phyloP scores from a whole-genome alignment of 164 flowering plant genomes.

The Platanus orientalis region DNA sequence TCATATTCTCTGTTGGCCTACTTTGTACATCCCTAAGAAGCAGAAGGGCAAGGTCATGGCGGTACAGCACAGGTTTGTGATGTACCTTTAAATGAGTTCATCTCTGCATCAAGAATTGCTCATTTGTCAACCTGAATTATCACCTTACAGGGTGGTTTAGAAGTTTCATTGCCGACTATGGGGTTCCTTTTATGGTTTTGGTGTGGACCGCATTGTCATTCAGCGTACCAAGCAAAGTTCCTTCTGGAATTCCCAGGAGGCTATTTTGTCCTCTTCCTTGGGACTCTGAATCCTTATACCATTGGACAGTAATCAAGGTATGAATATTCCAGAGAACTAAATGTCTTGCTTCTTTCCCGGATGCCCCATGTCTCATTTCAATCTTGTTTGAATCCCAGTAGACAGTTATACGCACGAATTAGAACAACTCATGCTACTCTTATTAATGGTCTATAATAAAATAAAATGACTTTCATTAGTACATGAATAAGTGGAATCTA shows the following conservation, averaged over 20 bases:
- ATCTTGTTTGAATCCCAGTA: neutral
- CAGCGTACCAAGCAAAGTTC: conserved; percentile 22
- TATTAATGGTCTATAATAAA: too few species aligned
- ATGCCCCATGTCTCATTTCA: neutral
- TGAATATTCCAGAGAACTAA: neutral
- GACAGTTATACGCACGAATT: neutral
- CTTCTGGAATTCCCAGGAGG: conserved; percentile 29
- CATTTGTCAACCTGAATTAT: neutral
- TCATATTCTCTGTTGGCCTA: conserved; percentile 29
- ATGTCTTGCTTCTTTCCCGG: neutral
- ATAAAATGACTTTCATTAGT: neutral
- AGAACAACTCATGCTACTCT: too few species aligned
- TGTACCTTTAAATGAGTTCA: neutral
- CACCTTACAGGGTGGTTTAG: conserved; percentile 18
- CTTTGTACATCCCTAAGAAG: conserved; percentile 31
- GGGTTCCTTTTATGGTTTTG: conserved; percentile 49
- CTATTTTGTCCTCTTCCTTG: conserved; percentile 27
- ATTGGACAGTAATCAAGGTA: conserved; percentile 33
- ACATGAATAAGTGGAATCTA: neutral
- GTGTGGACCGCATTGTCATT: conserved; percentile 38
- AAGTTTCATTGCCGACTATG: conserved; percentile 41
- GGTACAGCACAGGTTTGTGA: conserved; percentile 33
- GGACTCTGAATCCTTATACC: conserved; percentile 21
- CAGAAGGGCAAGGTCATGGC: conserved; percentile 39
- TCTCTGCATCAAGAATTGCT: neutral